Evolutionary conservation across 2,329 filamentous ascomycete genomes (phyloP).

Genomic region (Cytospora leucostoma): DNA sequence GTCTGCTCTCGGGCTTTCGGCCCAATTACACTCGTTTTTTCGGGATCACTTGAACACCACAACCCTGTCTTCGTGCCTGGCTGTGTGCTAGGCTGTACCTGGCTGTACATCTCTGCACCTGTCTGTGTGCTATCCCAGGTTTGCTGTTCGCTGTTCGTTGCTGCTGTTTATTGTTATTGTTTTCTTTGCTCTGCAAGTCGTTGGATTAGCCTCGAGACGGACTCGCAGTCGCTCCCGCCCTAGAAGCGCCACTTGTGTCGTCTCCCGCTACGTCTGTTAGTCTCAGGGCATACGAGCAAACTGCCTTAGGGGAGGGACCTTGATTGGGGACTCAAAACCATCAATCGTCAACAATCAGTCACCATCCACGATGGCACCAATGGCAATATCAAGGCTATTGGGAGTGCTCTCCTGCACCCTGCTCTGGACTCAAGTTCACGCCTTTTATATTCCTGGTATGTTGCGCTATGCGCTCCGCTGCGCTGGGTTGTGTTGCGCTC

Average conservation of each 20-base stretch:
- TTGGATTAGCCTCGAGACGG: not conserved
- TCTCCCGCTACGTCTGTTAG: not conserved
- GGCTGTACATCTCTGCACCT: not conserved
- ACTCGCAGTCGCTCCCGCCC: not conserved
- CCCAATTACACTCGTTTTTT: slow-evolving; percentile 56
- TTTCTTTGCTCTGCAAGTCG: not conserved
- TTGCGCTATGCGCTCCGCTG: slow-evolving; percentile 3
- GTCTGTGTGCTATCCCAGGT: not conserved
- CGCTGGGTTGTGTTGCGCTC: no score
- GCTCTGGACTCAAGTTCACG: slow-evolving; percentile 54
- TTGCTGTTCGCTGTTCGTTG: not conserved
- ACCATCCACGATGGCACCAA: slow-evolving; percentile 22
- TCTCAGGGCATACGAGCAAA: slow-evolving; percentile 2
- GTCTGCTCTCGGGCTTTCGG: slow-evolving; percentile 46
- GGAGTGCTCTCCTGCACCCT: slow-evolving; percentile 51
- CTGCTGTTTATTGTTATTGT: no score
- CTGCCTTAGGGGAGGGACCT: not conserved
- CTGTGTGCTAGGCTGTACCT: no score
- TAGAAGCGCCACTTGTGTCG: slow-evolving; percentile 14
- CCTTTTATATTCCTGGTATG: slow-evolving; percentile 86
- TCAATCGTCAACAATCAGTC: not conserved
- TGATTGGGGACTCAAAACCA: not conserved
- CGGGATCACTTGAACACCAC: not conserved
- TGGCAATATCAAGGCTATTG: slow-evolving; percentile 33
- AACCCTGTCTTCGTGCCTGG: no score